phyloP scores from a whole-genome alignment of 2,329 filamentous ascomycete genomes.

The Cladobotryum protrusum region DNA sequence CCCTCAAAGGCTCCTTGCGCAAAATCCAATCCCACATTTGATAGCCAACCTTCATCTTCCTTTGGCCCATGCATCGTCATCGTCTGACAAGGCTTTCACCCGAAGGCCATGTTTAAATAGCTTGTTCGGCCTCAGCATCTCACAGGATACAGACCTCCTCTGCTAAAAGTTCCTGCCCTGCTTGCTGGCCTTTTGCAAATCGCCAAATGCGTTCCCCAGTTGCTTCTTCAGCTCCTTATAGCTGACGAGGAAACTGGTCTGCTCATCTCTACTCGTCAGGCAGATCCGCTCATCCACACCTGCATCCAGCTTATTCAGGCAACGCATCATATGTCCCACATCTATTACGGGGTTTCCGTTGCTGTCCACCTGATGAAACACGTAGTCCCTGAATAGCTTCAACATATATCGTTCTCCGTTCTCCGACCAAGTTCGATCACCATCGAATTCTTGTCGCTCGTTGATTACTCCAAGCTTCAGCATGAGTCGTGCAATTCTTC shows the following conservation, averaged over 20 bases:
- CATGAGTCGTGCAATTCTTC: slow-evolving; percentile 71
- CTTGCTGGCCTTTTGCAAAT: slow-evolving; percentile 46
- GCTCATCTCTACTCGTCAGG: slow-evolving; percentile 82
- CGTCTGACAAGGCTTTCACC: not conserved
- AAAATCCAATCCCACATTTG: not conserved
- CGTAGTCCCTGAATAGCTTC: slow-evolving; percentile 93
- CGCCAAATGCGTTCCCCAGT: slow-evolving; percentile 50
- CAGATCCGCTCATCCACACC: slow-evolving; percentile 81
- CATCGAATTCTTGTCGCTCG: slow-evolving; percentile 79
- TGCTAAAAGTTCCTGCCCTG: slow-evolving; percentile 30
- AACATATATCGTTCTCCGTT: slow-evolving; percentile 87
- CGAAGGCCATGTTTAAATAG: not conserved
- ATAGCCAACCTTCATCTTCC: not conserved
- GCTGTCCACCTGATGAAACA: slow-evolving; percentile 91
- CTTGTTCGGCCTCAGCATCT: not conserved
- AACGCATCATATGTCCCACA: slow-evolving; percentile 78
- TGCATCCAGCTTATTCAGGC: slow-evolving; percentile 87
- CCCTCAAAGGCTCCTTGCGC: not conserved
- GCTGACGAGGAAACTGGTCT: slow-evolving; percentile 79
- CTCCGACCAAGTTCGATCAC: slow-evolving; percentile 77
- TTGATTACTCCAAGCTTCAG: slow-evolving; percentile 81
- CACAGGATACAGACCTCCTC: not conserved
- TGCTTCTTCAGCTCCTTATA: slow-evolving; percentile 81
- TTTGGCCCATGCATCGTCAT: not conserved
- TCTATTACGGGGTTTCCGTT: slow-evolving; percentile 79